phyloP scores from a whole-genome alignment of 108 stramenopile genomes.

The Heterococcus sp. region DNA sequence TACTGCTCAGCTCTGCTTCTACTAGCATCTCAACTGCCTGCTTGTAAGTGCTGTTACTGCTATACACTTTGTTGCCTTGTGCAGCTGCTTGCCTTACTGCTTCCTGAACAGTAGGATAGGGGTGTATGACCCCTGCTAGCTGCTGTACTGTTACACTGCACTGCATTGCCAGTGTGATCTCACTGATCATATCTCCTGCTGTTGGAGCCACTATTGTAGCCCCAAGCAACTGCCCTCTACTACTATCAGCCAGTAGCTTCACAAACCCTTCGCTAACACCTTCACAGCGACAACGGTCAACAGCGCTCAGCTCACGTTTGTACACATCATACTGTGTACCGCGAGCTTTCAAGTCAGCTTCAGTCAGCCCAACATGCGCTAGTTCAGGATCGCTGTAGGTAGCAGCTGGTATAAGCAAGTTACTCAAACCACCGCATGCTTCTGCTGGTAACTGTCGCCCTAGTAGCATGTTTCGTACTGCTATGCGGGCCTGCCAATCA shows the following conservation, averaged over 20 bases:
- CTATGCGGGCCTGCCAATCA: constrained; percentile 87
- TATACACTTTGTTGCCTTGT: background rate
- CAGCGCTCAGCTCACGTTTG: constrained; percentile 72
- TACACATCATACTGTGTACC: constrained; percentile 73
- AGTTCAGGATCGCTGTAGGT: constrained; percentile 94
- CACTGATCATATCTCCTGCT: constrained; percentile 91
- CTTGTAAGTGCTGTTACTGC: no score
- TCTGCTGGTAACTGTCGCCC: constrained; percentile 43
- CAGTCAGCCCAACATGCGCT: constrained; percentile 80
- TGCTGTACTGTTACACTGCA: constrained; percentile 66
- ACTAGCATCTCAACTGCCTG: no score
- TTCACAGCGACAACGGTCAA: constrained; percentile 84
- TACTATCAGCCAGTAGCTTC: constrained; percentile 67
- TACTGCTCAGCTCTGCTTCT: no score
- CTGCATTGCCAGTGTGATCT: constrained; percentile 85
- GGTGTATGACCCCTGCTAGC: constrained; percentile 84
- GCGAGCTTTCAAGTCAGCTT: constrained; percentile 61
- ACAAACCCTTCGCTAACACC: constrained; percentile 75
- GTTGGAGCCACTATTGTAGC: constrained; percentile 83
- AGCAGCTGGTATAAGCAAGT: constrained; percentile 81
- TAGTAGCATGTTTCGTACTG: constrained; percentile 81
- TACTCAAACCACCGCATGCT: constrained; percentile 38
- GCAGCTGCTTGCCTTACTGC: background rate
- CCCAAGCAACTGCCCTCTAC: constrained; percentile 66
- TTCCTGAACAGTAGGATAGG: constrained; percentile 57